phyloP scores from a whole-genome alignment of 345 rosid species.

The Chamaenerion angustifolium region DNA sequence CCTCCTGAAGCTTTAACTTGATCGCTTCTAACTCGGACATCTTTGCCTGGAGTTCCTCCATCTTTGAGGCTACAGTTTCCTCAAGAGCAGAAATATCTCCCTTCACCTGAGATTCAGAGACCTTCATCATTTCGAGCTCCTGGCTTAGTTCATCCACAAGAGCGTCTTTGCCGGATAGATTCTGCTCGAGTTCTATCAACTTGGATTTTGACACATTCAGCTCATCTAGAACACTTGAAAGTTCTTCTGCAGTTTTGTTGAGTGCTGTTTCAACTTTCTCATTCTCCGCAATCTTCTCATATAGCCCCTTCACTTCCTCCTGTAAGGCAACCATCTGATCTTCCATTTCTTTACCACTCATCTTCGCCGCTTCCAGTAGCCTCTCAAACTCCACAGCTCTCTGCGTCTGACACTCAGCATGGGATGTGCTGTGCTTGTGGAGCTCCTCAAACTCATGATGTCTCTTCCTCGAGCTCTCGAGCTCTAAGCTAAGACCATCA shows the following conservation, averaged over 20 bases:
- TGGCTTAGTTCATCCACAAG: conserved; percentile 35
- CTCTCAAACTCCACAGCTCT: conserved; percentile 65
- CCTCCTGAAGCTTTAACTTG: conserved; percentile 41
- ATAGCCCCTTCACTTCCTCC: conserved; percentile 57
- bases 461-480: conserved; percentile 51
- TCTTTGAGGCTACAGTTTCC: conserved; percentile 25
- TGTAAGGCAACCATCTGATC: conserved; percentile 38
- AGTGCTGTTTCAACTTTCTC: conserved; percentile 63
- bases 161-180: conserved; percentile 50
- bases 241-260: conserved; percentile 38
- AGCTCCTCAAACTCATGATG: conserved; percentile 65
- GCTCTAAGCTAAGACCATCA: conserved; percentile 46
- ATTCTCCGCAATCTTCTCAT: conserved; percentile 51
- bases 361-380: conserved; percentile 51
- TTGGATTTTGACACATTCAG: conserved; percentile 46
- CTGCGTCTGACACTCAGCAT: conserved; percentile 64
- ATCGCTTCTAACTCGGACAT: conserved; percentile 34
- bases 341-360: conserved; percentile 49
- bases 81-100: conserved; percentile 43
- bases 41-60: conserved; percentile 49
- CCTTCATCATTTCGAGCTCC: conserved; percentile 52
- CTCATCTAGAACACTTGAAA: conserved; percentile 56
- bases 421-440: conserved; percentile 59
- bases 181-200: conserved; percentile 40
- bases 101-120: conserved; percentile 52